Evolutionary conservation across 176 grass and related monocot species (phyloP), one percentile per base, ranked within the genome.

Genomic region (Carex pumila): DNA sequence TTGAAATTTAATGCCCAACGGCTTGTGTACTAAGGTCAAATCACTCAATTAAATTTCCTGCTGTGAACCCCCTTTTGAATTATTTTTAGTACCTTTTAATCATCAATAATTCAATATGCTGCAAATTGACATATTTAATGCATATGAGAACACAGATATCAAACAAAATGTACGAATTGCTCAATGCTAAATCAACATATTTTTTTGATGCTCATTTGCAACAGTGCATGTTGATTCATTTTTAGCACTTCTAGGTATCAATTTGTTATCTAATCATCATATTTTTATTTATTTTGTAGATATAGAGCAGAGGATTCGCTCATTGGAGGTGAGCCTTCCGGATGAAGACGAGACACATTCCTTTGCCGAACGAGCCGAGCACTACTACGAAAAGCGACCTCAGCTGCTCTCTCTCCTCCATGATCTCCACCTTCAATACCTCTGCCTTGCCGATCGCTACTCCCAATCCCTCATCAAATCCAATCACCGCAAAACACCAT

Each of bases 381-480:
- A 90, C 84, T 95, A 98, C 87, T 98, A 98, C 84, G 70, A 89
- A 49, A 83, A 91, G 72, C 86, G 92, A 19, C 95, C 95, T 13
- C 95, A 98, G 74, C 91, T 98, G 74, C 83, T 95, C 14, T 77
- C 95, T 34, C 92, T 98, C 0, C 95, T 98, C 82, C 79, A 85
- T 67, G 92, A 98, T 69, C 92, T 98, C 74, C 89, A 91, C 89
- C 85, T 86, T 85, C 95, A 93, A 59, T 98, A 98, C 91, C 88
- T 95, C 88, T 95, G 87, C 95, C 91, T 98, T 57, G 95, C 95
- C 53, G 92, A 98, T 74, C 91, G 92, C 43, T 98, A 98, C 95
- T 73, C 89, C 30, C 92, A 93, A 79, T 86, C 91, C 4, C 79
- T 97, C 41, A 55, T 83, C 82, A 77, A 85, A 61, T 18, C 31